Base-by-base conservation (phyloP, 2,329 filamentous ascomycete genomes). In the Trichoderma sp. region DNA sequence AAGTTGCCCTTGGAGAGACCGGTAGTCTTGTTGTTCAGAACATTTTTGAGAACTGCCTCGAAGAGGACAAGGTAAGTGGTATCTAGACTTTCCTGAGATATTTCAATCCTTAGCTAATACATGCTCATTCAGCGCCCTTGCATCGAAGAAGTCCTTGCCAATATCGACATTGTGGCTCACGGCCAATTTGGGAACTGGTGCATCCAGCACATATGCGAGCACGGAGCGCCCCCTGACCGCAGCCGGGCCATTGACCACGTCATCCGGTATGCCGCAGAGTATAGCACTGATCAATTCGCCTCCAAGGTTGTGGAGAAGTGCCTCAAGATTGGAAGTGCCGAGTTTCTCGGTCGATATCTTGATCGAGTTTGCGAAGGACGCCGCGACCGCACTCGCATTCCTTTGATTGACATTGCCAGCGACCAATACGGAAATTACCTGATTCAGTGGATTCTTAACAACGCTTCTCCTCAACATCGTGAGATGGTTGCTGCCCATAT, bases 171-270 rank as follows among this genome's bases (percentile, higher is more conserved):
- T 74, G 94, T 99, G 78, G 93, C 96, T 72, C 95, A 98, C 80
- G 96, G 96, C 30, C 96, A 99, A 80, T 99, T 99, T 80, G 96
- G 96, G 71, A 99, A 99, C 81, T 99, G 96, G 96, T 99, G 96
- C 84, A 98, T 99, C 78, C 96, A 99, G 83, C 96, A 99, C 83
- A 94, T 99, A 77, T 99, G 96, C 82, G 96, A 99, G 82, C 96
- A 99, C 80, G 95, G 97, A 65, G 92, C 92, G 71, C 92, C 95
- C 36, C 91, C 92, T 53, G 97, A 99, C 82, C 95, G 95, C 77
- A 95, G 92, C 82, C 92, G 95, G 76, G 96, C 97, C 58, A 92
- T 98, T 78, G 95, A 99, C 76, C 95, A 98, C 81, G 95, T 99
- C 78, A 92, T 99, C 76, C 92, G 92, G 74, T 97, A 94, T 82